These are phyloP conservation scores for Tieghemostelium lacteum DNA, from an alignment of 78 protist genomes.

Conservation along the genomic window DNA sequence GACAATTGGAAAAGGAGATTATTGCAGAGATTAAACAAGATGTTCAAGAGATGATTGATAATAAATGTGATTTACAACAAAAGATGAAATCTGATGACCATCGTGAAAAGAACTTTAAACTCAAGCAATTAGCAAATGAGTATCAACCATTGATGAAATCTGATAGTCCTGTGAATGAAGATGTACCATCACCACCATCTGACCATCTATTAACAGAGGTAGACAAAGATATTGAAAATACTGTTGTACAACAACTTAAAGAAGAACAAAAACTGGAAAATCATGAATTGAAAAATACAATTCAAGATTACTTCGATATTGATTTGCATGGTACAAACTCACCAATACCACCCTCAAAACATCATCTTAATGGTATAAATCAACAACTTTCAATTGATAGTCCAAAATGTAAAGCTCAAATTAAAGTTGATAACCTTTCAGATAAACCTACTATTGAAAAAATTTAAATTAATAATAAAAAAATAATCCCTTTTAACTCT, in stretches of 20 bases:
- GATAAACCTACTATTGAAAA: conserved; percentile 23
- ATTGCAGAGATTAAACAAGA: neutral
- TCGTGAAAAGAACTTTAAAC: neutral
- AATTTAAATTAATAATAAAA: neutral
- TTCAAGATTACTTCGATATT: neutral
- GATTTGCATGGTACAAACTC: neutral
- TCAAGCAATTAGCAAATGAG: neutral
- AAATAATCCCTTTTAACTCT: too few species aligned
- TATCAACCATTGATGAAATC: too few species aligned
- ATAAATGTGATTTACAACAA: neutral
- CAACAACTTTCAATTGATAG: too few species aligned
- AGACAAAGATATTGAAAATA: conserved; percentile 7
- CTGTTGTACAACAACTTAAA: neutral
- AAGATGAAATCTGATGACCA: neutral
- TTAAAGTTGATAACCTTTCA: neutral
- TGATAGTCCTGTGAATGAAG: too few species aligned
- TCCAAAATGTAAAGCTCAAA: neutral
- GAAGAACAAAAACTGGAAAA: conserved; percentile 5
- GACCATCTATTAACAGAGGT: neutral
- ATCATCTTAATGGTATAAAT: neutral
- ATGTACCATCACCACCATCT: too few species aligned
- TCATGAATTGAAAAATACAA: neutral
- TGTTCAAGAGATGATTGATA: neutral
- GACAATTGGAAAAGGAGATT: conserved; percentile 7
- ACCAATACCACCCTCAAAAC: neutral